Evolutionary conservation across 1,284 basidiomycete genomes (phyloP).

Genomic region (Boletellus deceptivus): DNA sequence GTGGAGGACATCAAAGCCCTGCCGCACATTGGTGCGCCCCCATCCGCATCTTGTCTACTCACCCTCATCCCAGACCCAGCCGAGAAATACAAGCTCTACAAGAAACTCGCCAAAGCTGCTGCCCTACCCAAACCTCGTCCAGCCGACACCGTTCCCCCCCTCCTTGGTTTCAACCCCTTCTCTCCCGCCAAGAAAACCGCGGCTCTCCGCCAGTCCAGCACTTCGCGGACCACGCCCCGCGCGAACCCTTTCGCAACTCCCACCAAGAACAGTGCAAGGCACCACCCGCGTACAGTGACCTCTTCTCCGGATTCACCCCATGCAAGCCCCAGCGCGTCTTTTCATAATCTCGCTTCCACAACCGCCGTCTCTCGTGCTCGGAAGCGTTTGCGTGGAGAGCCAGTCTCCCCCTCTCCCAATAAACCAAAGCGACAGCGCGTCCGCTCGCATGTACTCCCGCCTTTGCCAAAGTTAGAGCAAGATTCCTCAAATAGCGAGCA

Average conservation of each 20-base stretch:
- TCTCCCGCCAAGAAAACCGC: conserved; percentile 64
- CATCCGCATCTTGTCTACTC: conserved; percentile 12
- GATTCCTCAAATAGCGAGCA: conserved; percentile 38
- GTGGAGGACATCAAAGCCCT: conserved; percentile 76
- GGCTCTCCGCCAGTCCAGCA: background rate
- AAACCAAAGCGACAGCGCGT: conserved; percentile 67
- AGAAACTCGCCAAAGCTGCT: conserved; percentile 62
- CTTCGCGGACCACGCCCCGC: conserved; percentile 14
- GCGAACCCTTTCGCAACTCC: conserved; percentile 58
- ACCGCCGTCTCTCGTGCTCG: conserved; percentile 63
- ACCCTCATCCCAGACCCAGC: conserved; percentile 42
- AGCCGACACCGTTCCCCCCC: conserved; percentile 48
- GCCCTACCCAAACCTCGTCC: conserved; percentile 46
- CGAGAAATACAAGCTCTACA: conserved; percentile 81
- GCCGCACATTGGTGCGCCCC: conserved; percentile 64
- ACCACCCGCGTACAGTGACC: conserved; percentile 27
- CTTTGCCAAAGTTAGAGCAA: conserved; percentile 27
- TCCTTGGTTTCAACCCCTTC: conserved; percentile 68
- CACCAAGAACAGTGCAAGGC: conserved; percentile 39
- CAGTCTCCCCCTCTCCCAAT: conserved; percentile 74
- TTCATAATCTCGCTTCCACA: conserved; percentile 26
- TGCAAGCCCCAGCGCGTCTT: conserved; percentile 19
- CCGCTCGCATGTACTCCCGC: conserved; percentile 32
- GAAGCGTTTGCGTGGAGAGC: conserved; percentile 76
- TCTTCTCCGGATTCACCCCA: conserved; percentile 40